Percentiles rank a stretch among this genome's conserved stretches.
phyloP scores from a whole-genome alignment of 768 basidiomycete species.

The Xanthoconium purpureum region DNA sequence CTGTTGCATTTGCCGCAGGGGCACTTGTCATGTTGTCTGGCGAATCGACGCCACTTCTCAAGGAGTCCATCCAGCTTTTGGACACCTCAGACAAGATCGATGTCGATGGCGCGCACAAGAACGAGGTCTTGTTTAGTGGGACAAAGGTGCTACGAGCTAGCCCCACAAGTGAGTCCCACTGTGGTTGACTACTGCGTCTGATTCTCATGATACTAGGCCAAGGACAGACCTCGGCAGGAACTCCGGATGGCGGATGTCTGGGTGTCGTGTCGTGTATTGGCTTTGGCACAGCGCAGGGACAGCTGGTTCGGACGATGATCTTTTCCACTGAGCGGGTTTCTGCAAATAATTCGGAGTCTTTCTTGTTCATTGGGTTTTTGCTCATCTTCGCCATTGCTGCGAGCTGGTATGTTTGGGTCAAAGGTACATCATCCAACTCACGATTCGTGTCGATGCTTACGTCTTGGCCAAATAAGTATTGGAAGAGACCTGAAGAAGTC shows the following conservation, averaged over 20 bases:
- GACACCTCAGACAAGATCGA: constrained; percentile 74
- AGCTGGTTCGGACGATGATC: constrained; percentile 97
- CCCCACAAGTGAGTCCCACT: constrained; percentile 34
- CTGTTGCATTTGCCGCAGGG: neutral
- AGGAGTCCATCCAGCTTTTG: constrained; percentile 89
- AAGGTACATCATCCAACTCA: constrained; percentile 51
- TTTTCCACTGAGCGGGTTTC: constrained; percentile 96
- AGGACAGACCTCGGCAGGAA: constrained; percentile 45
- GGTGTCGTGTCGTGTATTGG: constrained; percentile 93
- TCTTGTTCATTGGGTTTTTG: constrained; percentile 97
- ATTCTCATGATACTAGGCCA: constrained; percentile 20
- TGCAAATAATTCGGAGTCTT: constrained; percentile 93
- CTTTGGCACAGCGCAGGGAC: constrained; percentile 96
- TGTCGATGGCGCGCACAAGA: constrained; percentile 83
- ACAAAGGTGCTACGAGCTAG: constrained; percentile 93
- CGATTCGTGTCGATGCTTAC: constrained; percentile 2
- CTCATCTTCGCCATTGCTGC: constrained; percentile 97
- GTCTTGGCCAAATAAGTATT: constrained; percentile 52
- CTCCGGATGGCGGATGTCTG: constrained; percentile 93
- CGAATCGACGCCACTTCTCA: constrained; percentile 94
- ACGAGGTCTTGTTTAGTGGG: constrained; percentile 87
- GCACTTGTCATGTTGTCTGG: constrained; percentile 77
- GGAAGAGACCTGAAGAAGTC: constrained; percentile 92
- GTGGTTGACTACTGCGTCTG: neutral
- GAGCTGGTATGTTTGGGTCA: constrained; percentile 97